phyloP scores from a whole-genome alignment of 1,139 yeast genomes.

The Pneumocystis jirovecii region DNA sequence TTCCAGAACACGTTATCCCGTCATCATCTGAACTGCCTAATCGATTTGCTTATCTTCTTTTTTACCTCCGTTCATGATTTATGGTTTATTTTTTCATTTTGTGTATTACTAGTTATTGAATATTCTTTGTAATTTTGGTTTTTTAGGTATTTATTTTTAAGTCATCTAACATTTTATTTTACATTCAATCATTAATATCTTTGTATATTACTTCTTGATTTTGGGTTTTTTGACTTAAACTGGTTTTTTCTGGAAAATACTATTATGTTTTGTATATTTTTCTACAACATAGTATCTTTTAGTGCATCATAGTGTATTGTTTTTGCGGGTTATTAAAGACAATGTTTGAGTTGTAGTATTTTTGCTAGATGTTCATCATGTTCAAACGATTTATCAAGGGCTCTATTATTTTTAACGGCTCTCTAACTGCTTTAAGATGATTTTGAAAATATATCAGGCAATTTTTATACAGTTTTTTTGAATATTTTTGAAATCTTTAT shows the following conservation, averaged over 20 bases:
- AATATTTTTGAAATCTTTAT: too few species aligned
- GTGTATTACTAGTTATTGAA: neutral
- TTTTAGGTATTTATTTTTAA: neutral
- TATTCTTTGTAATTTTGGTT: neutral
- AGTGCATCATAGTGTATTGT: neutral
- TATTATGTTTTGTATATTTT: neutral
- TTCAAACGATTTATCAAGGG: too few species aligned
- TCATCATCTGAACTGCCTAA: constrained; percentile 10
- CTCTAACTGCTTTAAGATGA: too few species aligned
- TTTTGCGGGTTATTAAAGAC: neutral
- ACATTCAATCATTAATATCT: too few species aligned
- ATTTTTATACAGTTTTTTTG: too few species aligned
- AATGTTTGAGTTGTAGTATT: neutral
- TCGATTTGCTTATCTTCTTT: constrained; percentile 24
- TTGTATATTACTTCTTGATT: neutral
- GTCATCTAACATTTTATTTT: neutral
- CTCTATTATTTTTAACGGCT: too few species aligned
- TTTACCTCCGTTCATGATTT: constrained; percentile 18
- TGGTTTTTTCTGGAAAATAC: neutral
- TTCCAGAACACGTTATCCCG: constrained; percentile 17
- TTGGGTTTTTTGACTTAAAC: neutral
- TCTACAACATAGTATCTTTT: neutral
- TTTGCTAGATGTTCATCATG: neutral
- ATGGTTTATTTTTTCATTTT: neutral
- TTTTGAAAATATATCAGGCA: too few species aligned